Evolutionary conservation across 768 basidiomycete species (phyloP).

Genomic region (Psilocybe sp.): DNA sequence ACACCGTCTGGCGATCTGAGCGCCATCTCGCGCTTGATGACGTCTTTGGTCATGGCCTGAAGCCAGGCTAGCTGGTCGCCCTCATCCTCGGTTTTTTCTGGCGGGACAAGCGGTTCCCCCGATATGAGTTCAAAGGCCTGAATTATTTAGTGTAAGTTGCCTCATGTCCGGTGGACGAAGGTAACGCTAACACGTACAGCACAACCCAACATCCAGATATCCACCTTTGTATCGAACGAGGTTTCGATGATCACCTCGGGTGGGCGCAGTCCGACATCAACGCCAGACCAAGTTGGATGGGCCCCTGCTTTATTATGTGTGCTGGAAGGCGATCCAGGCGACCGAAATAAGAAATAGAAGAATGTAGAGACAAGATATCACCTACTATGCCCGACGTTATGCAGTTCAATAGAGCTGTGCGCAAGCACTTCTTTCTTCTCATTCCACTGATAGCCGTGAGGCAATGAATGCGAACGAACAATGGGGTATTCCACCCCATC

Average conservation of each 20-base stretch:
- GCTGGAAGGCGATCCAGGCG: not conserved
- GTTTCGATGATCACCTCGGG: conserved; percentile 12
- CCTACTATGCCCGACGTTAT: conserved; percentile 8
- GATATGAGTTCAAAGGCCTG: conserved; percentile 7
- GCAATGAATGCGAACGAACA: conserved; percentile 11
- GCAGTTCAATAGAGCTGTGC: conserved; percentile 1
- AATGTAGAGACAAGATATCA: not conserved
- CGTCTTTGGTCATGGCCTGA: conserved; percentile 6
- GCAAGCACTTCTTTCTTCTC: not conserved
- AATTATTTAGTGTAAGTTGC: not conserved
- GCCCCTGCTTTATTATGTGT: not conserved
- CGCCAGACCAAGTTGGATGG: not conserved
- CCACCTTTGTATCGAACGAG: conserved; percentile 7
- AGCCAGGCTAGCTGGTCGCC: conserved; percentile 9
- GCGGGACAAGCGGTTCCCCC: conserved; percentile 8
- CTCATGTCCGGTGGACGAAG: not conserved
- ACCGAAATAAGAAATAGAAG: not conserved
- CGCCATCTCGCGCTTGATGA: conserved; percentile 1
- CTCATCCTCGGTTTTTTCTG: conserved; percentile 7
- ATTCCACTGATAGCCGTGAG: conserved; percentile 8
- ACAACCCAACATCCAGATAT: conserved; percentile 17
- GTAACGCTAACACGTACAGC: conserved; percentile 4
- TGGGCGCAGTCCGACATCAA: conserved; percentile 6
- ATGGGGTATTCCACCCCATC: conserved; percentile 11
- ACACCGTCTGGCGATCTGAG: not conserved